Conservation (phyloP, 140 eudicot genomes). For the Erigeron philadelphicus region DNA sequence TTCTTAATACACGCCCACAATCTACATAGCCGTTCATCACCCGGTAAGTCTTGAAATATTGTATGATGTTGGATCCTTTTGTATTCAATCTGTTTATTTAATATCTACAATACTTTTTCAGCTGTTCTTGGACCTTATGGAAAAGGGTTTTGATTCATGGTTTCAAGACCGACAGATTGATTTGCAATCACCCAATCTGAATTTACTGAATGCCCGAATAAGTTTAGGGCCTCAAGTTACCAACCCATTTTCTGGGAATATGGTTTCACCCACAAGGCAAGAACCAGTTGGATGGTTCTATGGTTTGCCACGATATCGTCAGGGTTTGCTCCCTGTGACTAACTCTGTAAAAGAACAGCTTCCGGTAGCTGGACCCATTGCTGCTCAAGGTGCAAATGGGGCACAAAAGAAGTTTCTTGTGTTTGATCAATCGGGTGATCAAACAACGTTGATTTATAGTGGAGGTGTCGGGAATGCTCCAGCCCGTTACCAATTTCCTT, state of each 20-base stretch:
- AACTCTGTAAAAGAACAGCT: constrained; percentile 30
- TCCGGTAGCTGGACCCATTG: constrained; percentile 17
- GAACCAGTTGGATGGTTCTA: constrained; percentile 50
- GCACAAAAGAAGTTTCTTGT: constrained; percentile 65
- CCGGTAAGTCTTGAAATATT: constrained; percentile 32
- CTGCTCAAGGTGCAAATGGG: constrained; percentile 23
- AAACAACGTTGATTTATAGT: constrained; percentile 59
- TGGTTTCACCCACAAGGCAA: constrained; percentile 25
- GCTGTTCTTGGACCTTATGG: constrained; percentile 63
- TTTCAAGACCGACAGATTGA: constrained; percentile 39
- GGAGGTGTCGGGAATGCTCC: constrained; percentile 35
- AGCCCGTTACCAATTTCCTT: constrained; percentile 26
- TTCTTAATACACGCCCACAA: constrained; percentile 18
- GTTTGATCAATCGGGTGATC: constrained; percentile 80
- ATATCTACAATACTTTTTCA: constrained; percentile 7
- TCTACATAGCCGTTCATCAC: constrained; percentile 18
- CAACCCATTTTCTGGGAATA: constrained; percentile 33
- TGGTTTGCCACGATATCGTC: constrained; percentile 35
- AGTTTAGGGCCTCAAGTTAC: constrained; percentile 32
- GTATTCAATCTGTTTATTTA: constrained; percentile 14
- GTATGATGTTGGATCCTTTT: constrained; percentile 12
- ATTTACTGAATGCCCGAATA: constrained; percentile 33
- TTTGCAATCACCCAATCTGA: constrained; percentile 29
- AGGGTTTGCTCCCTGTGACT: constrained; percentile 30
- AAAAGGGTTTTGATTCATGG: constrained; percentile 51